Percentiles rank a stretch among this genome's conserved stretches.
These are phyloP conservation scores for Scheffersomyces coipomensis DNA, from an alignment of 805 yeast species.

Conservation along the genomic window DNA sequence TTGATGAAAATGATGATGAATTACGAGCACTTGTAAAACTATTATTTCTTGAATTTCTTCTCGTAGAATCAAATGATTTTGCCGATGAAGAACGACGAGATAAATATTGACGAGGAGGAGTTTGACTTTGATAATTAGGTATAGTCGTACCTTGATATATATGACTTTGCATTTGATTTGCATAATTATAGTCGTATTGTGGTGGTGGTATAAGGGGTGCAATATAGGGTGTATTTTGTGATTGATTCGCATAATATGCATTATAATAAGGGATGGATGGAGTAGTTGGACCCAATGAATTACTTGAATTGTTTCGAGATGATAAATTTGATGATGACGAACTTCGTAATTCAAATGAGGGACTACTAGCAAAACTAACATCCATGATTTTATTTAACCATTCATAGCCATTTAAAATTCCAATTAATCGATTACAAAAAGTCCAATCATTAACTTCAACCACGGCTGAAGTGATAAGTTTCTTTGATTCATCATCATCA, in stretches of 20 bases:
- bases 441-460: slow-evolving; percentile 2
- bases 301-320: background rate
- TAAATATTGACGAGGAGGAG: background rate
- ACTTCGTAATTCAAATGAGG: background rate
- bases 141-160: background rate
- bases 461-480: background rate
- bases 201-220: background rate
- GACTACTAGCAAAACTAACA: slow-evolving; percentile 9
- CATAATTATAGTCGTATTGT: background rate
- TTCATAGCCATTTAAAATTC: slow-evolving; percentile 21
- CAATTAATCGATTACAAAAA: slow-evolving; percentile 7
- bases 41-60: slow-evolving; percentile 8
- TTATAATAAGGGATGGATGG: background rate
- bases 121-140: background rate
- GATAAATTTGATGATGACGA: background rate
- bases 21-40: slow-evolving; percentile 3
- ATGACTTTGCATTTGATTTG: background rate
- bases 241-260: background rate
- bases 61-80: slow-evolving; percentile 10
- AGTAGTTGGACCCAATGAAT: background rate
- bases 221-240: background rate
- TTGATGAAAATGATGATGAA: slow-evolving; percentile 3
- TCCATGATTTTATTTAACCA: slow-evolving; percentile 19
- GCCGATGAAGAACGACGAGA: slow-evolving; percentile 10
- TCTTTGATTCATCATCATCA: background rate